Conservation (phyloP, 495 filamentous ascomycete species). For the Platismatia glauca region DNA sequence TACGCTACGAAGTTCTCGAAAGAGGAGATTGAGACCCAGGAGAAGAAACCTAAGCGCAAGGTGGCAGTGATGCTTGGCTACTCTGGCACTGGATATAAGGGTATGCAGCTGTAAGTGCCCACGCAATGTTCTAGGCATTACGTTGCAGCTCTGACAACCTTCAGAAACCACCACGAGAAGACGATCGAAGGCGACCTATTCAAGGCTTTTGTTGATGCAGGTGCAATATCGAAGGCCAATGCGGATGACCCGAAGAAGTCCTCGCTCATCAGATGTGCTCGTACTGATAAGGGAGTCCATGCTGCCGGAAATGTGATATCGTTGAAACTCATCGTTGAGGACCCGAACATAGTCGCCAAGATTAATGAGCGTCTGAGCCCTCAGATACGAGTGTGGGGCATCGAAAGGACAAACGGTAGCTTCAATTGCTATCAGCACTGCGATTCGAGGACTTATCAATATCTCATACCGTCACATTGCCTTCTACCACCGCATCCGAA, state of each 20-base stretch:
- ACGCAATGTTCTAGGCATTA: no score
- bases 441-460: conserved; percentile 93
- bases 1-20: conserved; percentile 52
- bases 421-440: conserved; percentile 91
- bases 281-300: conserved; percentile 97
- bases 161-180: conserved; percentile 54
- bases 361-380: conserved; percentile 78
- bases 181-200: conserved; percentile 98
- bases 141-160: background rate
- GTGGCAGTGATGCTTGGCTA: conserved; percentile 93
- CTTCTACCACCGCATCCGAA: conserved; percentile 87
- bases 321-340: conserved; percentile 90
- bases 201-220: conserved; percentile 75
- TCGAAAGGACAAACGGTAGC: conserved; percentile 68
- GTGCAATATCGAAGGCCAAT: conserved; percentile 93
- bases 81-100: conserved; percentile 92
- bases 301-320: conserved; percentile 95
- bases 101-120: conserved; percentile 68
- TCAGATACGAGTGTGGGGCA: conserved; percentile 91
- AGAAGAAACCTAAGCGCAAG: conserved; percentile 84
- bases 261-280: conserved; percentile 81
- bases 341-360: conserved; percentile 73
- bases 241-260: conserved; percentile 95
- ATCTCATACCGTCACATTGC: conserved; percentile 82
- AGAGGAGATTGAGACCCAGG: conserved; percentile 78